These are phyloP conservation scores for Peronospora tabacina DNA, from an alignment of 352 stramenopile genomes.

Conservation along the genomic window DNA sequence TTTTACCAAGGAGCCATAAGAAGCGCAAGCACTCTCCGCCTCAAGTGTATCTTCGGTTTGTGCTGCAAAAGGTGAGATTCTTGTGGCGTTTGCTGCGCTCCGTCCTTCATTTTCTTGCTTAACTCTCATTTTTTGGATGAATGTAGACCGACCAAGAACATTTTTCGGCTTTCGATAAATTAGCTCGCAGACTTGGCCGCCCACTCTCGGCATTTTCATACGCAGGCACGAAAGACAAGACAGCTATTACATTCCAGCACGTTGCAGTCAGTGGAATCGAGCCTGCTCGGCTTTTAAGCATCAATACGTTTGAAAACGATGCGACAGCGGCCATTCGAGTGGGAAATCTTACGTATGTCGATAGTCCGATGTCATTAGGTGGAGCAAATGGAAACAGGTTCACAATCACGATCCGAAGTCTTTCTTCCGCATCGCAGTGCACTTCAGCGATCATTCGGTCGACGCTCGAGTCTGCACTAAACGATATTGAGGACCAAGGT, in stretches of 20 bases:
- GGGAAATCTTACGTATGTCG: constrained; percentile 47
- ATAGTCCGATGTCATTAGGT: constrained; percentile 44
- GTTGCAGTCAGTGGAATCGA: constrained; percentile 44
- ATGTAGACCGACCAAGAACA: constrained; percentile 62
- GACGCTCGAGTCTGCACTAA: constrained; percentile 21
- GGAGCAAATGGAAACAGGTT: constrained; percentile 58
- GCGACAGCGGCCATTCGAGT: constrained; percentile 25
- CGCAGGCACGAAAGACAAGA: constrained; percentile 73
- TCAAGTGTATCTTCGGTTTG: constrained; percentile 50
- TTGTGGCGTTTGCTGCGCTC: background rate
- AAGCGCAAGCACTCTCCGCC: constrained; percentile 63
- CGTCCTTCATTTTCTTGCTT: background rate
- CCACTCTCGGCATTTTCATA: constrained; percentile 53
- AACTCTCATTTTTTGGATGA: background rate
- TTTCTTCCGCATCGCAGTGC: constrained; percentile 18
- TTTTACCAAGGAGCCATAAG: constrained; percentile 52
- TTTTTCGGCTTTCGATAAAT: constrained; percentile 57
- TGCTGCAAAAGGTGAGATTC: constrained; percentile 52
- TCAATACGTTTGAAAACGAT: constrained; percentile 25
- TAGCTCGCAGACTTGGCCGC: constrained; percentile 35
- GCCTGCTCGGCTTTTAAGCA: constrained; percentile 33
- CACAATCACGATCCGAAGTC: constrained; percentile 38
- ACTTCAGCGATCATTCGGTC: constrained; percentile 9
- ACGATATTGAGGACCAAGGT: constrained; percentile 27
- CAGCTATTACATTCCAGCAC: constrained; percentile 58